Conservation (phyloP, 2,329 filamentous ascomycete species). For the Fusarium sp. region DNA sequence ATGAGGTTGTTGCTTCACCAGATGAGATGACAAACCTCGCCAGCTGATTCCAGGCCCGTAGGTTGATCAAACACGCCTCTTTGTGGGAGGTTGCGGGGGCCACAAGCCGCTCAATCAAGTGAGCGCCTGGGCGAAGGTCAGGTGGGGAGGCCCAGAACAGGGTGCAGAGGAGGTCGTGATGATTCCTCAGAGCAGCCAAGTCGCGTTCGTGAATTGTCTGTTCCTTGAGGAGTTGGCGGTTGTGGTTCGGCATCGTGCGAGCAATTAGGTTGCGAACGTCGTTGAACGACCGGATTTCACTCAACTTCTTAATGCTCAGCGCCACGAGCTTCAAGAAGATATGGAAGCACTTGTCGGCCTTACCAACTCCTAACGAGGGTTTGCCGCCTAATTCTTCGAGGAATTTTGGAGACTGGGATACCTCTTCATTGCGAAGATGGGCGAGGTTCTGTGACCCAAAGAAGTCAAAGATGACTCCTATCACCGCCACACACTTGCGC, state of each 20-base stretch:
- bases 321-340: slow-evolving; percentile 75
- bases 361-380: slow-evolving; percentile 63
- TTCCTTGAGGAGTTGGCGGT: slow-evolving; percentile 73
- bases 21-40: slow-evolving; percentile 68
- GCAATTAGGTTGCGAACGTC: slow-evolving; percentile 72
- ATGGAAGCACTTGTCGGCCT: slow-evolving; percentile 73
- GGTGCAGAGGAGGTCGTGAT: slow-evolving; percentile 75
- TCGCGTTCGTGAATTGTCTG: slow-evolving; percentile 70
- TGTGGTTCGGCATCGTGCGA: slow-evolving; percentile 74
- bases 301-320: slow-evolving; percentile 66
- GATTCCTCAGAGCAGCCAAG: slow-evolving; percentile 73
- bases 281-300: slow-evolving; percentile 61
- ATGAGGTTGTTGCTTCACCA: slow-evolving; percentile 60
- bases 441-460: slow-evolving; percentile 72
- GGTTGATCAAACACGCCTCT: slow-evolving; percentile 73
- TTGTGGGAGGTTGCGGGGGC: slow-evolving; percentile 71
- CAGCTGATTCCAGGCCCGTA: slow-evolving; percentile 73
- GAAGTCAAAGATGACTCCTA: slow-evolving; percentile 75
- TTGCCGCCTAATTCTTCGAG: slow-evolving; percentile 64
- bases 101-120: slow-evolving; percentile 71
- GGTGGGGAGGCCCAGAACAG: slow-evolving; percentile 73
- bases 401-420: slow-evolving; percentile 70
- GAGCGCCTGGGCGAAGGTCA: slow-evolving; percentile 64
- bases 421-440: slow-evolving; percentile 74
- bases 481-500: slow-evolving; percentile 67